Conservation (phyloP, 1,284 basidiomycete species). For the Pascua sp. region DNA sequence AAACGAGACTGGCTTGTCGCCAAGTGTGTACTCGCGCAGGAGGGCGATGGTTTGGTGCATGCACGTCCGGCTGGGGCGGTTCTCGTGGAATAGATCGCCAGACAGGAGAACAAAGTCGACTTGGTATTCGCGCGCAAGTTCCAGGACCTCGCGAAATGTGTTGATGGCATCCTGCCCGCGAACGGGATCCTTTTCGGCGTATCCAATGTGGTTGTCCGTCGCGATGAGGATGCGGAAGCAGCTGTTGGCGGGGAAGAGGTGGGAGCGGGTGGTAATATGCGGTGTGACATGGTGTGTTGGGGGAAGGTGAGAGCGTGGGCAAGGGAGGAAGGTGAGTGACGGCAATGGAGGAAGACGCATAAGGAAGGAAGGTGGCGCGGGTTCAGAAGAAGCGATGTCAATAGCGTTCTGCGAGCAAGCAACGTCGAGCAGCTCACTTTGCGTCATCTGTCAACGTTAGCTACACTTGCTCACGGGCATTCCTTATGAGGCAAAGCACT, state of each 20-base stretch:
- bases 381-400: not conserved
- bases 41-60: conserved; percentile 84
- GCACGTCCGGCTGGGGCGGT: conserved; percentile 85
- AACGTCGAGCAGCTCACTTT: conserved; percentile 1
- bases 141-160: conserved; percentile 89
- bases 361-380: not conserved
- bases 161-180: conserved; percentile 93
- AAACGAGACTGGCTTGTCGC: conserved; percentile 77
- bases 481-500: not conserved
- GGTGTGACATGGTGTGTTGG: not conserved
- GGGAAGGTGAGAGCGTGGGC: not conserved
- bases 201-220: conserved; percentile 95
- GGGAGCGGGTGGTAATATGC: not conserved
- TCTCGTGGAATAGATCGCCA: conserved; percentile 97
- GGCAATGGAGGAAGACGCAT: not conserved
- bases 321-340: not conserved
- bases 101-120: conserved; percentile 92
- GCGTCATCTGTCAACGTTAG: conserved; percentile 3
- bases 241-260: conserved; percentile 22
- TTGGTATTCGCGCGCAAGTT: conserved; percentile 81
- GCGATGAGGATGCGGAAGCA: conserved; percentile 77
- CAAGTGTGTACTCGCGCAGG: conserved; percentile 84
- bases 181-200: conserved; percentile 89
- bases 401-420: not conserved
- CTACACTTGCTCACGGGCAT: not conserved